Evolutionary conservation across 306 rosid genomes (phyloP).

Genomic region (Castanea mollissima): DNA sequence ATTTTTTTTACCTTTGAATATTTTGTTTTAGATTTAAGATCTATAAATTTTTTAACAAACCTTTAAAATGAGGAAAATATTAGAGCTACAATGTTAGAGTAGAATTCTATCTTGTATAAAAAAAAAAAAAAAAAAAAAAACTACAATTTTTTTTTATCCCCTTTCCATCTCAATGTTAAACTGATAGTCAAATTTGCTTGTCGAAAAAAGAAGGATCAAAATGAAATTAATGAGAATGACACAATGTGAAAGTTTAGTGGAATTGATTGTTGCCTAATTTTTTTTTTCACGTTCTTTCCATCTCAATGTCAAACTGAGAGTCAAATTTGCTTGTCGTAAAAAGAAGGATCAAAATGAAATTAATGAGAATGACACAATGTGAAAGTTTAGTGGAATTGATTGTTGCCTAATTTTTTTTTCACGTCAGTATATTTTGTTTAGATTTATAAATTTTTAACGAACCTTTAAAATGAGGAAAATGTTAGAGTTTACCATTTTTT

Average conservation of each 20-base stretch:
- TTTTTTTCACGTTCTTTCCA: background rate
- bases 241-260: background rate
- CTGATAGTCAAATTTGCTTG: slow-evolving; percentile 7
- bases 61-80: no score
- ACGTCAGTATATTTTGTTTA: no score
- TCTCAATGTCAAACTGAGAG: background rate
- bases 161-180: slow-evolving; percentile 1
- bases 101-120: no score
- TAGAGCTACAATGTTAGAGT: no score
- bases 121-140: no score
- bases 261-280: background rate
- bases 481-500: no score
- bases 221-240: background rate
- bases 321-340: slow-evolving; percentile 13
- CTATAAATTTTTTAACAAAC: no score
- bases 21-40: no score
- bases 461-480: no score
- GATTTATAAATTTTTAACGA: no score
- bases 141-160: background rate
- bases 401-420: background rate
- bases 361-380: slow-evolving; percentile 3
- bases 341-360: background rate
- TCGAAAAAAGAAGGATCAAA: slow-evolving; percentile 4
- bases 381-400: background rate
- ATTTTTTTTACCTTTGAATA: background rate